Conservation (phyloP, 345 rosid species). For the Psidium friedrichsthalianum region DNA sequence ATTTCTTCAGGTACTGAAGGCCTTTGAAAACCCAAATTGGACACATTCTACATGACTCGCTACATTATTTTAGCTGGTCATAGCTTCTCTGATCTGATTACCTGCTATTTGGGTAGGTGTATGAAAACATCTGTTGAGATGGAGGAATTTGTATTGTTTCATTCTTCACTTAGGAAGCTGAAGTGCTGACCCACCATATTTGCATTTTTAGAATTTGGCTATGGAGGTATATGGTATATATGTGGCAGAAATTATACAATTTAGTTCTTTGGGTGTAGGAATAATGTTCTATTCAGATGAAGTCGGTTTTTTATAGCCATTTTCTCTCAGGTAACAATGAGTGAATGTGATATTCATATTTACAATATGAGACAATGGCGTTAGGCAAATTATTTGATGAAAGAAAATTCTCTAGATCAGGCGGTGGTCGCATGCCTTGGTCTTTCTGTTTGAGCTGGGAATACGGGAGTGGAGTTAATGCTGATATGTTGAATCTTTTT, state of each 20-base stretch:
- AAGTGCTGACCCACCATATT: neutral
- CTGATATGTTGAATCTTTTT: neutral
- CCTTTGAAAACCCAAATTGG: neutral
- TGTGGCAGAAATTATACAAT: neutral
- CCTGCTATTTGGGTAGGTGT: neutral
- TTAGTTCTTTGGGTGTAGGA: neutral
- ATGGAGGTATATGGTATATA: neutral
- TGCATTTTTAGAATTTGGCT: neutral
- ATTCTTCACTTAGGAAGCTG: neutral
- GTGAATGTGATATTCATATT: neutral
- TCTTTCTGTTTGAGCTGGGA: neutral
- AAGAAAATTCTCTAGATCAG: neutral
- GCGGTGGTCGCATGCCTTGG: neutral
- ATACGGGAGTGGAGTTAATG: neutral
- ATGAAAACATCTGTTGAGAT: neutral
- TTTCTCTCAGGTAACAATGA: neutral
- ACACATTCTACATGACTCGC: neutral
- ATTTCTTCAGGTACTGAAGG: slow-evolving; percentile 71
- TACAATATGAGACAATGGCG: neutral
- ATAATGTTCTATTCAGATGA: neutral
- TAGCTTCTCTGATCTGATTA: neutral
- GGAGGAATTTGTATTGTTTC: neutral
- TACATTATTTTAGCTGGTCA: neutral
- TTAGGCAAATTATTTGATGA: neutral
- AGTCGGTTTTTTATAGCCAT: neutral